Base-by-base conservation (phyloP, 164 flowering plant species). In the Aristolochia fimbriata region DNA sequence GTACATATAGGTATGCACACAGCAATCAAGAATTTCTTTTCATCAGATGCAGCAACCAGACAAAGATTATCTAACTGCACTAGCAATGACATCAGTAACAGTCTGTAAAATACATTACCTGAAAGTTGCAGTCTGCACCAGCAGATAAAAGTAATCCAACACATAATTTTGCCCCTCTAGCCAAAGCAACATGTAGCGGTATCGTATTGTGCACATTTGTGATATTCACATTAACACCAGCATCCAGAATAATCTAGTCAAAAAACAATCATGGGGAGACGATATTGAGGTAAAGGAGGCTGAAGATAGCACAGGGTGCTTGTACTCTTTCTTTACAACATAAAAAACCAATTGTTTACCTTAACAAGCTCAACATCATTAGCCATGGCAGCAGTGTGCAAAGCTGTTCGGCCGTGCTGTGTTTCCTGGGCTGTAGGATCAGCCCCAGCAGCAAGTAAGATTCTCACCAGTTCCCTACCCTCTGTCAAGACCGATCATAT, bases 121-220 rank as follows among this genome's bases (percentile, higher is more conserved):
- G 97, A 69, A 86, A 66, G 70, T 91, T 94, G 68, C 81, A 88
- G 68, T 91, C 71, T 63, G 99, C 95, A 58, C 97, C 96, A 68
- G 91, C 68, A 65, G 85, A 77, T 67, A 94, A 68, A 51, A 94
- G 96, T 78, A 94, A 72, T 23, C 83, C 95, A 60, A 94, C 92
- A 73, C 99, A 91, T 52, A 78, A 76, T 48, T 83, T 88, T 62
- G 99, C 89, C 60, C 99, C 99, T 81, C 99, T 82, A 57, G 92
- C 91, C 77, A 94, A 75, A 22, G 99, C 99, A 60, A 91, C 89
- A 76, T 94, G 99, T 53, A 94, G 93, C 65, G 99, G 96, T 69
- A 83, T 81, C 19, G 86, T 86, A 64, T 88, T 88, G 51, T 86
- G 95, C 57, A 65, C 74, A 76, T 83, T 87, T 73, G 91, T 80